Conservation (phyloP, 768 basidiomycete species). For the Boletus sp. region DNA sequence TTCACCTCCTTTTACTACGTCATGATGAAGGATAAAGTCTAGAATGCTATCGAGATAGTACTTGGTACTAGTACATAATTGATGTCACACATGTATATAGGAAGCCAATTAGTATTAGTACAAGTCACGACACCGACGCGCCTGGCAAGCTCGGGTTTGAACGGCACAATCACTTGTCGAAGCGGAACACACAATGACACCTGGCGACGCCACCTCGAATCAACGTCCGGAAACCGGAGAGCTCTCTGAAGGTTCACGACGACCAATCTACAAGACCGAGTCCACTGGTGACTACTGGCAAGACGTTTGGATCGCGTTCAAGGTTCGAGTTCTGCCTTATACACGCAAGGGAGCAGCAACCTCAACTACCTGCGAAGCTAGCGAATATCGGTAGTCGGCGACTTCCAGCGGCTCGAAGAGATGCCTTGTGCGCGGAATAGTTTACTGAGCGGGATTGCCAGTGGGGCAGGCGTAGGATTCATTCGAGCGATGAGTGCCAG, state of each 20-base stretch:
- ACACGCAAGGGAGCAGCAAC: not conserved
- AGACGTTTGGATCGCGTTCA: constrained; percentile 30
- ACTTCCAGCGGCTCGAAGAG: constrained; percentile 60
- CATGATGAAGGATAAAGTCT: not conserved
- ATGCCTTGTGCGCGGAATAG: constrained; percentile 78
- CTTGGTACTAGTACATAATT: not conserved
- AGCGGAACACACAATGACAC: constrained; percentile 9
- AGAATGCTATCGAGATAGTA: not conserved
- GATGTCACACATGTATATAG: constrained; percentile 7
- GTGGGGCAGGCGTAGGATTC: constrained; percentile 73
- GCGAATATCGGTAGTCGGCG: constrained; percentile 48
- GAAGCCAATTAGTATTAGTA: not conserved
- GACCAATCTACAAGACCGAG: constrained; percentile 30
- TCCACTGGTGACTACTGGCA: constrained; percentile 34
- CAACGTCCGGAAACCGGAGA: constrained; percentile 3
- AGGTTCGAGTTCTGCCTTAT: constrained; percentile 21
- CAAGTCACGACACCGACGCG: not conserved
- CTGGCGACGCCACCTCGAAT: not conserved
- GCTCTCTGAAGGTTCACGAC: constrained; percentile 11
- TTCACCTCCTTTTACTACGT: constrained; percentile 14
- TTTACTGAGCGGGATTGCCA: constrained; percentile 75
- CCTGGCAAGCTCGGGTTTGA: too few species aligned
- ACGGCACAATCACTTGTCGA: not conserved
- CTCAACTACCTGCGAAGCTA: constrained; percentile 35
- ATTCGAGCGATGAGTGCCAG: constrained; percentile 66